Evolutionary conservation across 768 basidiomycete genomes (phyloP).

Genomic region (Tricholomella constricta): DNA sequence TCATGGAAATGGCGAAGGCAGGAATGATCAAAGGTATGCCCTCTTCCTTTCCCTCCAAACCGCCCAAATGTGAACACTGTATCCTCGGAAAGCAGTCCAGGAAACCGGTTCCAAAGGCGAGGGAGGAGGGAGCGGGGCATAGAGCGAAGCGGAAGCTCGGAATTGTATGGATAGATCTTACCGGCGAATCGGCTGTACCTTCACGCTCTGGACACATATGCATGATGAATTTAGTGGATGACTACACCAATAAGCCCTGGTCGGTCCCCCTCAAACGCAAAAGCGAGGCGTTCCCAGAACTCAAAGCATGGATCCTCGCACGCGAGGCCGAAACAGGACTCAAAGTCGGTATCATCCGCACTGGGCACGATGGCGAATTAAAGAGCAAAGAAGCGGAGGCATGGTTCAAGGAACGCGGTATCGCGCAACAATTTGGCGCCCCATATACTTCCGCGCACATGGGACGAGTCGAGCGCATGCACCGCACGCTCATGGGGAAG

Average conservation of each 20-base stretch:
- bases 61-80: slow-evolving; percentile 33
- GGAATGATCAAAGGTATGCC: slow-evolving; percentile 23
- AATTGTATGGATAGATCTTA: slow-evolving; percentile 34
- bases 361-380: slow-evolving; percentile 27
- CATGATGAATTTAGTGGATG: slow-evolving; percentile 35
- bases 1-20: slow-evolving; percentile 5
- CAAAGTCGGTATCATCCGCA: not conserved
- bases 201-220: slow-evolving; percentile 15
- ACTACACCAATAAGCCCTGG: slow-evolving; percentile 31
- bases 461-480: slow-evolving; percentile 32
- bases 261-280: slow-evolving; percentile 32
- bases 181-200: slow-evolving; percentile 22
- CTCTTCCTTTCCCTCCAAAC: slow-evolving; percentile 18
- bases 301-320: slow-evolving; percentile 30
- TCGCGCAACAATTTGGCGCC: slow-evolving; percentile 17
- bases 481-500: slow-evolving; percentile 30
- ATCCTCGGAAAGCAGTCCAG: slow-evolving; percentile 40
- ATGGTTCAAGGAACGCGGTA: slow-evolving; percentile 17
- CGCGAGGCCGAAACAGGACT: slow-evolving; percentile 21
- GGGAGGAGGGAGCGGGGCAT: slow-evolving; percentile 16
- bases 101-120: slow-evolving; percentile 30
- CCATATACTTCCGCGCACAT: slow-evolving; percentile 35
- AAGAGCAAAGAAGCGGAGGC: slow-evolving; percentile 4
- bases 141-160: slow-evolving; percentile 28
- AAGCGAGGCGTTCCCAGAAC: slow-evolving; percentile 16